Percentiles rank a stretch among this genome's conserved stretches.
phyloP scores from a whole-genome alignment of 208 protist genomes.

The Crithidia expoeki region DNA sequence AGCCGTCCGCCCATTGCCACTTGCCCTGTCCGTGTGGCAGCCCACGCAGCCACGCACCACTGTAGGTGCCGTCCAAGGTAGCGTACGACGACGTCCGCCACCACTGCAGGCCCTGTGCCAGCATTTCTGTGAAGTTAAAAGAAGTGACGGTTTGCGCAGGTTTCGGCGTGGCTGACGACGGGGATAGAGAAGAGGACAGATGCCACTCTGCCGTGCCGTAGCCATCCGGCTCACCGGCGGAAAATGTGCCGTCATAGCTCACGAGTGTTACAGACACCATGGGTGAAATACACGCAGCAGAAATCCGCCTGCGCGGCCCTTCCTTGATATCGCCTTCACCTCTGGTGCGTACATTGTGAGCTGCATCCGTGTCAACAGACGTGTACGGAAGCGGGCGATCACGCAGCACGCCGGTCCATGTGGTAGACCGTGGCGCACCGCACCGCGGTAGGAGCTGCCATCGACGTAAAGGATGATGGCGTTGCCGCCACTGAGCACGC shows the following conservation, averaged over 20 bases:
- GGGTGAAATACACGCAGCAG: conserved; percentile 10
- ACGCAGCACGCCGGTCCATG: conserved; percentile 60
- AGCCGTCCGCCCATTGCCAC: conserved; percentile 71
- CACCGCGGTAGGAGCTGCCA: conserved; percentile 67
- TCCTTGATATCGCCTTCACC: conserved; percentile 11
- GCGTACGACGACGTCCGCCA: conserved; percentile 28
- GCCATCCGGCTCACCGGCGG: conserved; percentile 67
- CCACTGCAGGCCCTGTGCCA: conserved; percentile 21
- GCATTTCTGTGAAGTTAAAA: conserved; percentile 11
- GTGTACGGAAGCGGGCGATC: conserved; percentile 32
- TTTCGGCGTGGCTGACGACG: not conserved
- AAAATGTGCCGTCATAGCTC: conserved; percentile 79
- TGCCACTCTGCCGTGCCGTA: conserved; percentile 58
- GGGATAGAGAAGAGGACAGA: not conserved
- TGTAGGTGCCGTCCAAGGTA: conserved; percentile 61
- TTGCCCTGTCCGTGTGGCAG: conserved; percentile 66
- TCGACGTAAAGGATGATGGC: conserved; percentile 58
- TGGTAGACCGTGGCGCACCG: conserved; percentile 58
- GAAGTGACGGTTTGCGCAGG: conserved; percentile 6
- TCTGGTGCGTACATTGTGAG: too few relatives aligned
- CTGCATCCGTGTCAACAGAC: not conserved
- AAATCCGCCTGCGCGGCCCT: conserved; percentile 15
- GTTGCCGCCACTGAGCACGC: conserved; percentile 56
- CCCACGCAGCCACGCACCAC: conserved; percentile 59
- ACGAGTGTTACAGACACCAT: conserved; percentile 34